Evolutionary conservation across 2,329 filamentous ascomycete species (phyloP), one percentile per base, ranked within the genome.

Genomic region (Aspergillus fructus): DNA sequence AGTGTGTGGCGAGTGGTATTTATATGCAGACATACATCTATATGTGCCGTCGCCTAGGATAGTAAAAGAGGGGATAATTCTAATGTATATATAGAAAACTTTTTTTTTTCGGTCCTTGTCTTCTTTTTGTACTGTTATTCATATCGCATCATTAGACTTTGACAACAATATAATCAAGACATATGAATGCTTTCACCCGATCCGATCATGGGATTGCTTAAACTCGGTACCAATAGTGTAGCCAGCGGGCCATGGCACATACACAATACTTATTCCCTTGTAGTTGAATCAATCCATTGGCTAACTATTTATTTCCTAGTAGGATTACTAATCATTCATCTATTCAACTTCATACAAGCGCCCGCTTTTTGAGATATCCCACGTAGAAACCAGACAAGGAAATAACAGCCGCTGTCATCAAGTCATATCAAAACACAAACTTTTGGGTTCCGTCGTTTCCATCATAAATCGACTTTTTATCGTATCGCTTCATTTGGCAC

Each of bases 341-440:
- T 37, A 37, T 37, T n/a, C 15, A n/a, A n/a, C 34, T 37, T 37
- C 34, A 37, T 37, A 37, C 34, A 37, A 4, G 9, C 34, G 12
- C 34, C 34, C 34, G 15, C 12, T 37, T 37, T 37, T 37, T 40
- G 40, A 4, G 21, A 40, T 40, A 50, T 27, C 21, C 41, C 24
- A 40, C 11, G 27, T 30, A 30, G 27, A 30, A 30, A 11, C 9
- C 27, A 30, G 27, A 30, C 27, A 9, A 11, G 3, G 21, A 40
- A 50, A 50, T 27, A 24, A 50, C 39, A 40, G 40, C 43, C 19
- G 33, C 40, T 53, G 50, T 43, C 50, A 53, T 46, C 50, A 53
- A 53, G 42, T 45, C 42, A 53, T 53, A 27, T 33, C 50, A 53
- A 53, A 46, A 42, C 37, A 42, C 23, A 42, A 51, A 51, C 49